A percentile compares a stretch with the other conserved stretches of the same genome.
phyloP scores from a whole-genome alignment of 2,329 filamentous ascomycete species.

The Xylariales sp. region DNA sequence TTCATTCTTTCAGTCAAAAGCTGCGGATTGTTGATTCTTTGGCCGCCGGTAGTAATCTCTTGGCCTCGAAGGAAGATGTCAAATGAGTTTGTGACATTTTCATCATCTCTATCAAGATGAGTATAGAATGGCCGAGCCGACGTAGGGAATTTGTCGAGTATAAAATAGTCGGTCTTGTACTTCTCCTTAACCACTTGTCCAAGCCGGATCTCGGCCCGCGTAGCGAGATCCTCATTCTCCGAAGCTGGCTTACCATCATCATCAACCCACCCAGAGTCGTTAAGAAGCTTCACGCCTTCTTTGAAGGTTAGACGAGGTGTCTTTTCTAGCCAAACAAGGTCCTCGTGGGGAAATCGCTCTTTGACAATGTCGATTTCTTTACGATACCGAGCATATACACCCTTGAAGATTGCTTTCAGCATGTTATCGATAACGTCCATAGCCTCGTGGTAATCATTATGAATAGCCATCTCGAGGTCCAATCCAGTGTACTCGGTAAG shows the following conservation, averaged over 20 bases:
- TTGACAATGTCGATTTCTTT: conserved; percentile 82
- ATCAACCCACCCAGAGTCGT: conserved; percentile 78
- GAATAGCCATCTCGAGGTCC: conserved; percentile 92
- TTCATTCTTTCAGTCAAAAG: conserved; percentile 83
- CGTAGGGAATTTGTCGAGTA: conserved; percentile 91
- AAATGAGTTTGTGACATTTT: conserved; percentile 82
- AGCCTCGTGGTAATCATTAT: conserved; percentile 89
- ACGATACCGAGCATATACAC: conserved; percentile 74
- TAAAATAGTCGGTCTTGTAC: conserved; percentile 90
- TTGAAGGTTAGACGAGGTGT: conserved; percentile 84
- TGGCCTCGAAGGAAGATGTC: conserved; percentile 95
- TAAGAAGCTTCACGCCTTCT: conserved; percentile 83
- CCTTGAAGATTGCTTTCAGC: conserved; percentile 82
- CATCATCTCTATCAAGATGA: conserved; percentile 75
- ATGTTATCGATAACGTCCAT: conserved; percentile 81
- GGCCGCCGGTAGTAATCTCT: conserved; percentile 90
- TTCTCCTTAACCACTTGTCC: conserved; percentile 88
- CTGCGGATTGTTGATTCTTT: conserved; percentile 86
- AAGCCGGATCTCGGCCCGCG: conserved; percentile 86
- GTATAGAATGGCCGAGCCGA: conserved; percentile 91
- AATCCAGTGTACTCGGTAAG: conserved; percentile 94
- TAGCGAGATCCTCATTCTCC: conserved; percentile 82
- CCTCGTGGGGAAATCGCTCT: conserved; percentile 85
- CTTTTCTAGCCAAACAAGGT: conserved; percentile 87
- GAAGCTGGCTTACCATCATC: conserved; percentile 80